Evolutionary conservation across 129 eudicot species (phyloP).

Genomic region (Gnaphalium uliginosum): DNA sequence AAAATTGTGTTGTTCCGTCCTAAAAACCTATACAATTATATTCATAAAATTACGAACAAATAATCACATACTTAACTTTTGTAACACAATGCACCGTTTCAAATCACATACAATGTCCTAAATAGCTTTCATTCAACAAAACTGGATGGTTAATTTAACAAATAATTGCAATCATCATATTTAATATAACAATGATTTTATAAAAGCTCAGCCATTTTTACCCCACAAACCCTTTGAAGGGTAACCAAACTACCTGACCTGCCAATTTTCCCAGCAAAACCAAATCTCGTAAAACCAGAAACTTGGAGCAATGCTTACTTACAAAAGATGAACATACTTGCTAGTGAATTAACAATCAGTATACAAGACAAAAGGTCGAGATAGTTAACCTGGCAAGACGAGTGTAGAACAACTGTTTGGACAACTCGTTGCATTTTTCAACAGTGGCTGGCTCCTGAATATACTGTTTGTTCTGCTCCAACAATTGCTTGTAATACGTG

Average conservation of each 20-base stretch:
- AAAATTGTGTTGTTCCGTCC: background rate
- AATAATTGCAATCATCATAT: background rate
- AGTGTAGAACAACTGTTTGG: slow-evolving; percentile 82
- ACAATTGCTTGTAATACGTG: slow-evolving; percentile 69
- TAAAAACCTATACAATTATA: background rate
- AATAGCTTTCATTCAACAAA: background rate
- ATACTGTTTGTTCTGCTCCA: slow-evolving; percentile 79
- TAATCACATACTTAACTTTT: background rate
- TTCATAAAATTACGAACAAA: background rate
- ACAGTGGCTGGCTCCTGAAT: slow-evolving; percentile 74
- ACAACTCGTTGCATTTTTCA: slow-evolving; percentile 63
- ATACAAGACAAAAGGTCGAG: background rate
- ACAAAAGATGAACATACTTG: background rate
- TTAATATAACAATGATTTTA: background rate
- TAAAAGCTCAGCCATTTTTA: background rate
- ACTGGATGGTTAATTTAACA: background rate
- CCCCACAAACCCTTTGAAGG: too few relatives aligned
- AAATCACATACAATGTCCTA: background rate
- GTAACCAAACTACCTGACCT: background rate
- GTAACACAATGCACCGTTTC: background rate
- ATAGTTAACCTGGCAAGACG: slow-evolving; percentile 82
- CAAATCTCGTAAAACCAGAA: background rate
- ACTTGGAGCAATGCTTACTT: background rate
- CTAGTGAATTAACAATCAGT: background rate
- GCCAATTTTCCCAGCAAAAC: background rate